phyloP scores from a whole-genome alignment of 306 rosid genomes.

The Vachellia pachyceras region DNA sequence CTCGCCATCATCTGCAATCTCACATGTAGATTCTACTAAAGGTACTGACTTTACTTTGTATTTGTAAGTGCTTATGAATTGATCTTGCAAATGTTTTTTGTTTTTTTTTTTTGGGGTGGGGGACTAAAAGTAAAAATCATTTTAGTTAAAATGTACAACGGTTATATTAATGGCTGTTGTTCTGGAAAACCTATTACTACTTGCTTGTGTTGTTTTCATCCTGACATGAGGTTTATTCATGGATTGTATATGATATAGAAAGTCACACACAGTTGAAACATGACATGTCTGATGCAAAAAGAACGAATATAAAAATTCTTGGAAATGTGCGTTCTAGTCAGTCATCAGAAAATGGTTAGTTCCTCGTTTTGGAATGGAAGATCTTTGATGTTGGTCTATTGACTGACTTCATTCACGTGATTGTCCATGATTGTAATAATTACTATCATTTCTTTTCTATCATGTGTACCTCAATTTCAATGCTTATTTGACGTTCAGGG shows the following conservation, averaged over 20 bases:
- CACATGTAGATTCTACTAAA: slow-evolving; percentile 52
- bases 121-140: background rate
- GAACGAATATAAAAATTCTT: slow-evolving; percentile 50
- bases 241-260: slow-evolving; percentile 41
- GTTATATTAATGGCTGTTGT: background rate
- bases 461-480: background rate
- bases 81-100: background rate
- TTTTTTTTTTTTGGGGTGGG: background rate
- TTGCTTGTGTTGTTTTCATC: slow-evolving; percentile 13
- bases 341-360: slow-evolving; percentile 64
- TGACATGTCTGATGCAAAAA: slow-evolving; percentile 45
- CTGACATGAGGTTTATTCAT: slow-evolving; percentile 11
- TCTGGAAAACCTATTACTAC: slow-evolving; percentile 8
- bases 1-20: slow-evolving; percentile 43
- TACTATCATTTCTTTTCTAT: background rate
- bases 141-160: background rate
- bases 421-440: background rate
- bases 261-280: slow-evolving; percentile 44
- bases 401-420: background rate
- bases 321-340: slow-evolving; percentile 50
- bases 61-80: slow-evolving; percentile 17
- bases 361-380: slow-evolving; percentile 34
- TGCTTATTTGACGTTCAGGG: slow-evolving; percentile 47
- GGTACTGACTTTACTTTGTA: slow-evolving; percentile 43
- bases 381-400: slow-evolving; percentile 1